Evolutionary conservation across 805 yeast genomes (phyloP), one percentile per base, ranked within the genome.

Genomic region (Sugiyamaella americana): DNA sequence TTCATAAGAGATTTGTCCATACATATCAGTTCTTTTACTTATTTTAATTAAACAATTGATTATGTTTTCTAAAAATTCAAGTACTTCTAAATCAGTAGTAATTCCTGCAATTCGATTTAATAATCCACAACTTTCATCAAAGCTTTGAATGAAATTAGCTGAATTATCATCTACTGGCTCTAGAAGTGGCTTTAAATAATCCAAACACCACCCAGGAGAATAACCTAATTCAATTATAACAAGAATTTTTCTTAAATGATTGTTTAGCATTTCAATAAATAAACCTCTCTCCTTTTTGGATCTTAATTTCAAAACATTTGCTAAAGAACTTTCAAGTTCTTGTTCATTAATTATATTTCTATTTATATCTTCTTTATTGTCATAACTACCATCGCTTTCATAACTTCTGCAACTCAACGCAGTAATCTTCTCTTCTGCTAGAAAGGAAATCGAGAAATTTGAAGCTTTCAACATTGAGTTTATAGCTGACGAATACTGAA

Each of bases 1-100:
- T 32, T 50, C 53, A 32, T 38, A 47, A 11, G 55, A 47, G n/a
- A 50, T 50, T 22, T 44, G 47, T 2, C 48, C 39, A 22, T 35
- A 47, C 2, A 38, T 41, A 21, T 32, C 35, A 20, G 40, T 19
- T 6, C 37, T 35, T 16, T 17, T 37, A 41, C 41, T 43, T 2
- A 43, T 23, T 5, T 38, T 13, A 30, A 23, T 32, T 40, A n/a
- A 51, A 32, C 11, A 47, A 44, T n/a, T 17, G 18, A 44, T 36
- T 4, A 46, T 38, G 3, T 46, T 44, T 43, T 42, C 47, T 16
- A 38, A 20, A 11, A 37, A 21, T 21, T 40, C 22, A 2, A 8
- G n/a, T 16, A 34, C 35, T n/a, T 22, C 22, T 3, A 32, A 18
- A 26, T 43, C 41, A 2, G 18, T 20, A 13, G 30, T 36, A 34